These are phyloP conservation scores for Bonia amplexicaulis DNA, from an alignment of 176 grass and related monocot genomes.

Conservation along the genomic window DNA sequence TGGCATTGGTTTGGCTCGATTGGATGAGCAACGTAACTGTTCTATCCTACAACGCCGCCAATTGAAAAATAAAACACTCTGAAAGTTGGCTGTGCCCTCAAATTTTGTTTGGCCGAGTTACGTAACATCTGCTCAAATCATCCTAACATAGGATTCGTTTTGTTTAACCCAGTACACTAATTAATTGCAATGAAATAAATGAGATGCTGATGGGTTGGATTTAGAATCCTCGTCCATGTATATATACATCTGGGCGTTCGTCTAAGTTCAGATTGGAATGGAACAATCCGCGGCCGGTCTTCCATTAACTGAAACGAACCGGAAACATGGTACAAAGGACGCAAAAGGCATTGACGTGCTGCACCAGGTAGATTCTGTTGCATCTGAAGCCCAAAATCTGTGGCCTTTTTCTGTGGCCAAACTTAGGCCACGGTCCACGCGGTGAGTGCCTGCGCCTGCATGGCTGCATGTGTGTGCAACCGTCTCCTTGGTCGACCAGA, in stretches of 20 bases:
- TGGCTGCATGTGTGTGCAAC: not conserved
- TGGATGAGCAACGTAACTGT: too few relatives aligned
- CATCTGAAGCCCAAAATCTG: not conserved
- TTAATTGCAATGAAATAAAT: not conserved
- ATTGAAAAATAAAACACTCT: too few relatives aligned
- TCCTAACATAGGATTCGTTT: not conserved
- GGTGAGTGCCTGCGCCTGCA: not conserved
- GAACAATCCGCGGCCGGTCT: not conserved
- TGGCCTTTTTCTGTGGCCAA: not conserved
- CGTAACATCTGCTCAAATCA: not conserved
- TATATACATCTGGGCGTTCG: not conserved
- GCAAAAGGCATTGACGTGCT: not conserved
- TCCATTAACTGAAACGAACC: not conserved
- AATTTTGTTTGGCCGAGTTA: not conserved
- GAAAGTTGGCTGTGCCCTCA: too few relatives aligned
- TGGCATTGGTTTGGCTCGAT: too few relatives aligned
- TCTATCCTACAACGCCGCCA: too few relatives aligned
- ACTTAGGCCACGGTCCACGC: not conserved
- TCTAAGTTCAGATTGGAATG: not conserved
- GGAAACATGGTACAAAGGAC: not conserved
- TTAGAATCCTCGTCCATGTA: too few relatives aligned
- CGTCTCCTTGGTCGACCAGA: not conserved
- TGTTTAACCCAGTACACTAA: not conserved
- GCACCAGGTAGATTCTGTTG: not conserved
- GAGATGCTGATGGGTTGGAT: not conserved